Percentiles rank a stretch among this genome's conserved stretches.
Evolutionary conservation across 306 rosid genomes (phyloP).

Genomic region (Trifolium repens): DNA sequence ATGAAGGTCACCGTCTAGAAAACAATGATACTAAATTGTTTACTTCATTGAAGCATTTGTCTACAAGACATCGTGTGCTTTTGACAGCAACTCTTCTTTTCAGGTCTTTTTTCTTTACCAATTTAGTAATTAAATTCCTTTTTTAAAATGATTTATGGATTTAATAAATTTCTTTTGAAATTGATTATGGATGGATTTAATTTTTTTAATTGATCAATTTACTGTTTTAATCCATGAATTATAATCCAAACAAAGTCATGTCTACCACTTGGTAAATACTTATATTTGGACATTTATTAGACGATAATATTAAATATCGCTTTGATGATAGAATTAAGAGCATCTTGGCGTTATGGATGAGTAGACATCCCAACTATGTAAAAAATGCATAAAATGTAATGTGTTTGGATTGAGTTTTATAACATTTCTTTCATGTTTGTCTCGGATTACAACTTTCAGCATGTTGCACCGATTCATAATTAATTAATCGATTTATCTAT

Average conservation of each 20-base stretch:
- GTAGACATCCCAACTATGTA: no score
- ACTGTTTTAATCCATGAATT: background rate
- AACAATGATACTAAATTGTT: slow-evolving; percentile 94
- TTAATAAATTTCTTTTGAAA: background rate
- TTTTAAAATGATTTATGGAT: slow-evolving; percentile 1
- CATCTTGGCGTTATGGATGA: no score
- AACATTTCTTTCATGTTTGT: no score
- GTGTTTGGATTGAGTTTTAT: no score
- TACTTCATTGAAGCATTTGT: slow-evolving; percentile 84
- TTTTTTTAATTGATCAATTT: background rate
- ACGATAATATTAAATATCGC: no score
- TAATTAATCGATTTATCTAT: no score
- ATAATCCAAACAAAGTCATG: background rate
- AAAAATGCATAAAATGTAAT: no score
- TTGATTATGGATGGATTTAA: background rate
- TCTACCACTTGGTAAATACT: background rate
- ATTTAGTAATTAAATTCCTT: background rate
- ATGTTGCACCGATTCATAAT: no score
- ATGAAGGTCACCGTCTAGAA: slow-evolving; percentile 97
- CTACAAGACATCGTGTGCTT: slow-evolving; percentile 79
- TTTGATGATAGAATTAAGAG: no score
- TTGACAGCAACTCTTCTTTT: slow-evolving; percentile 94
- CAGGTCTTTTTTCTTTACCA: slow-evolving; percentile 57
- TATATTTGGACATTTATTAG: no score
- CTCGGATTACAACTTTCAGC: no score